Evolutionary conservation across 371 early-diverging fungal genomes (phyloP).

Genomic region (Vittaforma corneae): DNA sequence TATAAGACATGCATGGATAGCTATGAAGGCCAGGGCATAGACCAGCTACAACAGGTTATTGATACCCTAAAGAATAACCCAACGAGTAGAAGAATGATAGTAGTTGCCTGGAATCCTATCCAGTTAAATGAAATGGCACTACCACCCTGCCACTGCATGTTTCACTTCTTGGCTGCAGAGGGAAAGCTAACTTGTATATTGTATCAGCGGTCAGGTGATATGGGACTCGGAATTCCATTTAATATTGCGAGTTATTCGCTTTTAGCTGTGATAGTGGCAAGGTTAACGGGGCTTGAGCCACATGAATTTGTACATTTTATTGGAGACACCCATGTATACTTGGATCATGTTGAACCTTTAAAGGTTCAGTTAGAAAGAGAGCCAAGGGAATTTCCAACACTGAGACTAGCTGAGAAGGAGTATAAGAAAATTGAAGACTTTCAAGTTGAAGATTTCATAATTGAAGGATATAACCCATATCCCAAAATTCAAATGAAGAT

Average conservation of each 20-base stretch:
- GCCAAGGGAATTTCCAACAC: slow-evolving; percentile 74
- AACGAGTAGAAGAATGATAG: slow-evolving; percentile 76
- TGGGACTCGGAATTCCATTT: slow-evolving; percentile 96
- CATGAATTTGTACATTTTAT: slow-evolving; percentile 82
- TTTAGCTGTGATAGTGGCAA: slow-evolving; percentile 79
- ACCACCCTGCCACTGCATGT: slow-evolving; percentile 86
- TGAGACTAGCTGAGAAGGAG: slow-evolving; percentile 54
- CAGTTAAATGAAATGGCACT: slow-evolving; percentile 70
- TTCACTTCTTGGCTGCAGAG: slow-evolving; percentile 73
- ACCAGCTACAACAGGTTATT: slow-evolving; percentile 81
- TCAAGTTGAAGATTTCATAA: slow-evolving; percentile 67
- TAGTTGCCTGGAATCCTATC: slow-evolving; percentile 95
- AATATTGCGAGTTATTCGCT: slow-evolving; percentile 94
- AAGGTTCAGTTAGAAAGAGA: slow-evolving; percentile 68
- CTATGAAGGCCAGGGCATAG: slow-evolving; percentile 82
- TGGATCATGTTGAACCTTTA: slow-evolving; percentile 78
- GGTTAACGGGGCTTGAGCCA: slow-evolving; percentile 71
- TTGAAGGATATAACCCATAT: slow-evolving; percentile 77
- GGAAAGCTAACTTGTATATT: slow-evolving; percentile 72
- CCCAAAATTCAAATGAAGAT: slow-evolving; percentile 83
- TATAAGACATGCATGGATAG: slow-evolving; percentile 73
- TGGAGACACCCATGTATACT: slow-evolving; percentile 92
- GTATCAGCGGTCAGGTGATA: slow-evolving; percentile 93
- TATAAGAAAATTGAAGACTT: slow-evolving; percentile 67
- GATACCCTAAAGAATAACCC: slow-evolving; percentile 67